A percentile compares a stretch with the other conserved stretches of the same genome.
Evolutionary conservation across 1,284 basidiomycete genomes (phyloP).

Genomic region (Takashimella tepidaria): DNA sequence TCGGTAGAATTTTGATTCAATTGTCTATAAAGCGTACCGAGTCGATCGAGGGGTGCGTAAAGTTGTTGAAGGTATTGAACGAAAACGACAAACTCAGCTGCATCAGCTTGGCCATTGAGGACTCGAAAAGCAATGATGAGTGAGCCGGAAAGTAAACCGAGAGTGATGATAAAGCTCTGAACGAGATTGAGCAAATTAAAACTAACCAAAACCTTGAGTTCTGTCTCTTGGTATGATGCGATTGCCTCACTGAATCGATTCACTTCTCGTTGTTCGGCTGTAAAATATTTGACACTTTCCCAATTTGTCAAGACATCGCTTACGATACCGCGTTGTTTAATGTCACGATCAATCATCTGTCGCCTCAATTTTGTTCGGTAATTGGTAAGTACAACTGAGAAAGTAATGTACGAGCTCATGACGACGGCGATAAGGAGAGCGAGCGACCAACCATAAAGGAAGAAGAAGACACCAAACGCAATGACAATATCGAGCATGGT

Average conservation of each 20-base stretch:
- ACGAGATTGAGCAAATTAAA: constrained; percentile 88
- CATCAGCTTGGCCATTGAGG: constrained; percentile 79
- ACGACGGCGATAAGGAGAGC: constrained; percentile 77
- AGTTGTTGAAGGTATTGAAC: constrained; percentile 96
- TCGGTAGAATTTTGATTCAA: constrained; percentile 89
- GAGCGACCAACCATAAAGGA: constrained; percentile 72
- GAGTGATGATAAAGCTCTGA: constrained; percentile 90
- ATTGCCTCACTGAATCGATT: constrained; percentile 83
- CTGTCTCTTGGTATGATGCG: constrained; percentile 79
- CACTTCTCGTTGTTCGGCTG: constrained; percentile 87
- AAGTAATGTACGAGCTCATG: constrained; percentile 87
- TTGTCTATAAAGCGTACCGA: constrained; percentile 92
- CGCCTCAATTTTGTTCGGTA: constrained; percentile 82
- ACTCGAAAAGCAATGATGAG: constrained; percentile 90
- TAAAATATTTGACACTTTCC: constrained; percentile 98
- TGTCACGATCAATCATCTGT: constrained; percentile 89
- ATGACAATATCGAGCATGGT: constrained; percentile 91
- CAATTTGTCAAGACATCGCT: constrained; percentile 98
- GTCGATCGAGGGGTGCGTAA: constrained; percentile 87
- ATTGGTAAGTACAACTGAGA: constrained; percentile 81
- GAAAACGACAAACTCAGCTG: constrained; percentile 95
- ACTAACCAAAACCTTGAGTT: constrained; percentile 86
- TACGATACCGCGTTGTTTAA: constrained; percentile 84
- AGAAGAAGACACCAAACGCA: constrained; percentile 88
- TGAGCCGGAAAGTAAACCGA: constrained; percentile 85